phyloP scores from a whole-genome alignment of 345 rosid genomes.

The Eucalyptus polybractea region DNA sequence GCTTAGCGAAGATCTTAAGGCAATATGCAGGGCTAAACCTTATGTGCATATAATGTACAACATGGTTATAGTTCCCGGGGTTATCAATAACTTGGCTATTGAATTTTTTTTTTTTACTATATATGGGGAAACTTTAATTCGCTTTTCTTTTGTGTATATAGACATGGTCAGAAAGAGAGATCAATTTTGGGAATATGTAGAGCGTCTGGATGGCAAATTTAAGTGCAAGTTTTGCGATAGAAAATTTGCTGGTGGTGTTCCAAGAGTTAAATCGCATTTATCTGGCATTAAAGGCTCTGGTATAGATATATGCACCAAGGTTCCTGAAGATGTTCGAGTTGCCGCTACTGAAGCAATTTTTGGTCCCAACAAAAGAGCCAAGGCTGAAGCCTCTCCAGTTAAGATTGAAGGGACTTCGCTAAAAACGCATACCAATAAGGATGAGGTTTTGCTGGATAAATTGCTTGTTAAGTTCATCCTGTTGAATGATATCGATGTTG shows the following conservation, averaged over 20 bases:
- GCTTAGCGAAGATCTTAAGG: neutral
- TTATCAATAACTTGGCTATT: neutral
- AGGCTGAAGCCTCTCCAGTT: neutral
- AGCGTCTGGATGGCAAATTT: neutral
- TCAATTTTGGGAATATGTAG: neutral
- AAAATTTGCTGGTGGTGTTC: neutral
- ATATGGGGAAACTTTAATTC: neutral
- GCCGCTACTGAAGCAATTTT: neutral
- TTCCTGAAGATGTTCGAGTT: neutral
- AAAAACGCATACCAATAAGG: neutral
- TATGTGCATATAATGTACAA: neutral
- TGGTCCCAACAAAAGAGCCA: neutral
- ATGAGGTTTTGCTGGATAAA: neutral
- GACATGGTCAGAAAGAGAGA: neutral
- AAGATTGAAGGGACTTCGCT: neutral
- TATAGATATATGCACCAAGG: neutral
- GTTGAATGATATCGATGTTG: neutral
- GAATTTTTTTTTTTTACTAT: too few species aligned
- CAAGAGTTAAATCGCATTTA: neutral
- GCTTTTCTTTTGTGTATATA: neutral
- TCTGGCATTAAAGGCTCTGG: neutral
- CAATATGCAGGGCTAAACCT: neutral
- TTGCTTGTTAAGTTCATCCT: neutral
- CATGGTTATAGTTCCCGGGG: neutral
- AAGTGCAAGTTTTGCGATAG: neutral